Conservation (phyloP, 2,329 filamentous ascomycete species). For the Furcasterigmium furcatum region DNA sequence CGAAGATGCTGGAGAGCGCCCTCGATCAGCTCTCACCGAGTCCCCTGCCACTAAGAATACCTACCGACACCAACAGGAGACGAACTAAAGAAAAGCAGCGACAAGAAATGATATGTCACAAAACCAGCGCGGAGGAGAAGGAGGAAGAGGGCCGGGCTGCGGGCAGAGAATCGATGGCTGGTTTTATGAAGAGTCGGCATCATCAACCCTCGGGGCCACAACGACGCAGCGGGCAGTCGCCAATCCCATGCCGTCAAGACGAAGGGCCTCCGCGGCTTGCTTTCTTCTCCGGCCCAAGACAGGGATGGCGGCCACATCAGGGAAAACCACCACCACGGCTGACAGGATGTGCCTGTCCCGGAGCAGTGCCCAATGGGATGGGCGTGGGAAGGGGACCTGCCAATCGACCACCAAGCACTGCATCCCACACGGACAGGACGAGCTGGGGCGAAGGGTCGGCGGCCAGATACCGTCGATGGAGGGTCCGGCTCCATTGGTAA, state of each 20-base stretch:
- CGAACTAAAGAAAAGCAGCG: neutral
- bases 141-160: neutral
- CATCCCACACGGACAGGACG: too few species aligned
- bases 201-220: too few species aligned
- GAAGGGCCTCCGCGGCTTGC: neutral
- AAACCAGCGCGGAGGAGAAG: neutral
- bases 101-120: constrained; percentile 1
- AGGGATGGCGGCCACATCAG: neutral
- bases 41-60: constrained; percentile 1
- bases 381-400: too few species aligned
- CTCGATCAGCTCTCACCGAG: neutral
- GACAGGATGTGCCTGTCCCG: too few species aligned
- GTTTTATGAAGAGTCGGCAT: neutral
- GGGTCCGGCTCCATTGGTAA: too few species aligned
- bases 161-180: neutral
- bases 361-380: too few species aligned
- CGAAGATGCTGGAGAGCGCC: neutral
- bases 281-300: neutral
- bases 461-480: too few species aligned
- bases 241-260: too few species aligned
- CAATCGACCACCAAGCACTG: too few species aligned
- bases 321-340: too few species aligned
- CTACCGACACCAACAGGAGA: neutral
- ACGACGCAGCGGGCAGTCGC: too few species aligned
- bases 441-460: too few species aligned